Conservation (phyloP, 192 early-diverging fungal species). For the Spizellomyces punctatus region DNA sequence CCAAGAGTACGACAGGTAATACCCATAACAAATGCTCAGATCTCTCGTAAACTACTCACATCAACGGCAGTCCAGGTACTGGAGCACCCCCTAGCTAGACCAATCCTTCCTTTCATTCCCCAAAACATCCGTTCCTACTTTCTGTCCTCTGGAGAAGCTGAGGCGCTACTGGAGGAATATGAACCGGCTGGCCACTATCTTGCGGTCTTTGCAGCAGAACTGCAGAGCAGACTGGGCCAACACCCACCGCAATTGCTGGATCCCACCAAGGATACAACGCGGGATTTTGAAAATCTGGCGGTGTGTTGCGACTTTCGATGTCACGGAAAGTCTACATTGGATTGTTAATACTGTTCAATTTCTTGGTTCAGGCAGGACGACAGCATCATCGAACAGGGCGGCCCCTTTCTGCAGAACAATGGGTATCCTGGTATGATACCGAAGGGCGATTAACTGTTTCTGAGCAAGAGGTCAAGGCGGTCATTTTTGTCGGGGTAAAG, state of each 20-base stretch:
- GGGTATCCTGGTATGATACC: conserved; percentile 45
- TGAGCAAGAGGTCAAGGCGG: conserved; percentile 31
- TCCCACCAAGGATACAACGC: conserved; percentile 31
- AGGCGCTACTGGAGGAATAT: conserved; percentile 50
- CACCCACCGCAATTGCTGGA: neutral
- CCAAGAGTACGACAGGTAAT: conserved; percentile 41
- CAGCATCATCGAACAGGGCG: conserved; percentile 31
- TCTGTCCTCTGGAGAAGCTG: conserved; percentile 47
- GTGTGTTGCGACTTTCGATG: conserved; percentile 12
- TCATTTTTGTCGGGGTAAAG: conserved; percentile 44
- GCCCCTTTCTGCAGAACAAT: conserved; percentile 44
- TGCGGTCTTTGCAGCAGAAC: conserved; percentile 41
- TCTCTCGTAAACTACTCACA: neutral
- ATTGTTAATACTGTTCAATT: neutral
- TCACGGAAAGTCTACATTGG: no score
- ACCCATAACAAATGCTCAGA: neutral
- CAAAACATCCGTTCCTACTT: conserved; percentile 40
- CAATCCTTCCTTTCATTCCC: conserved; percentile 52
- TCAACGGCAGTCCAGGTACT: conserved; percentile 43
- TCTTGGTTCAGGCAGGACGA: conserved; percentile 19
- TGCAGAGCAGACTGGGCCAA: conserved; percentile 32
- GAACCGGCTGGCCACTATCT: conserved; percentile 47
- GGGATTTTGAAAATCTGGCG: conserved; percentile 45
- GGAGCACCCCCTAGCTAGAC: conserved; percentile 55
- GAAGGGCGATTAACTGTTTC: conserved; percentile 34